Evolutionary conservation across 768 basidiomycete species (phyloP).

Genomic region (Phallus indusiatus): DNA sequence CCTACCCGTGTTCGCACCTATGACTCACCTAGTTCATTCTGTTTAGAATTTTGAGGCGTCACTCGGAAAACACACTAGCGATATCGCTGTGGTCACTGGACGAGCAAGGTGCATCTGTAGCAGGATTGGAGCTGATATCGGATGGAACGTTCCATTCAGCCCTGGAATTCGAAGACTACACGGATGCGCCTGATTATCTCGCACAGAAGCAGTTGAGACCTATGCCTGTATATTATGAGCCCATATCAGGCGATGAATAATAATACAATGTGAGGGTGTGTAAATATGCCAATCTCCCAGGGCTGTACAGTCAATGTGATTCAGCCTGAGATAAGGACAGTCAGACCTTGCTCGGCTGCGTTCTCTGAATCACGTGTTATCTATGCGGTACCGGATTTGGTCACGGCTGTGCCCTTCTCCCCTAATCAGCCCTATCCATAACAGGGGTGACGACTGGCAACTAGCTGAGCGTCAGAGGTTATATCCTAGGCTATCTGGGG

Average conservation of each 20-base stretch:
- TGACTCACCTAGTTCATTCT: neutral
- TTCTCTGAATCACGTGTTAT: neutral
- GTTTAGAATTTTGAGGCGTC: constrained; percentile 30
- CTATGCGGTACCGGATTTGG: neutral
- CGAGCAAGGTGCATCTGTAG: constrained; percentile 30
- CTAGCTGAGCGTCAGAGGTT: neutral
- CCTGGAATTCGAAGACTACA: constrained; percentile 31
- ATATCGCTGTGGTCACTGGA: constrained; percentile 44
- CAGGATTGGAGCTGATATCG: constrained; percentile 32
- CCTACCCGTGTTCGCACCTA: neutral
- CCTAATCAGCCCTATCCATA: constrained; percentile 3
- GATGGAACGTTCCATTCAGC: constrained; percentile 37
- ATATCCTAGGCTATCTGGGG: constrained; percentile 8
- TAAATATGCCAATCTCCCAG: neutral
- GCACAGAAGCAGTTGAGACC: constrained; percentile 28
- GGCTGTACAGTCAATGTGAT: neutral
- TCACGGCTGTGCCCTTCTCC: neutral
- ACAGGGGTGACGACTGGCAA: neutral
- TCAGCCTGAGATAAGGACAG: constrained; percentile 5
- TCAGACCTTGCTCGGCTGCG: neutral
- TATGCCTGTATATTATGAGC: neutral
- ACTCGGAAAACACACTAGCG: constrained; percentile 36
- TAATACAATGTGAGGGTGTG: neutral
- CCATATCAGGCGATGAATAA: constrained; percentile 1
- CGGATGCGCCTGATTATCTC: constrained; percentile 29